These are phyloP conservation scores for Hymenoscyphus infarciens DNA, from an alignment of 2,329 filamentous ascomycete genomes.

Conservation along the genomic window DNA sequence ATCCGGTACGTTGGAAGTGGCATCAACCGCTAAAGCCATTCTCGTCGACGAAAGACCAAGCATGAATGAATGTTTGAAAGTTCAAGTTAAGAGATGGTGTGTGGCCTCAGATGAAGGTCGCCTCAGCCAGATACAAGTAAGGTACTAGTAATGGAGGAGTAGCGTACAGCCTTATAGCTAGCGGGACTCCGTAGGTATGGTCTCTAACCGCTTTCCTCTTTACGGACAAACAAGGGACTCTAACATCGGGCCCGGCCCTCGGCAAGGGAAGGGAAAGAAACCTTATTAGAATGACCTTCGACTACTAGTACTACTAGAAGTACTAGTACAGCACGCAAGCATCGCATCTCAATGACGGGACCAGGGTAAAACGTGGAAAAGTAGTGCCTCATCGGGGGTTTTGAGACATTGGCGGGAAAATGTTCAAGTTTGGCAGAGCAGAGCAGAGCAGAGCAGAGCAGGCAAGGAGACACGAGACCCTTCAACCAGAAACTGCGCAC, in stretches of 20 bases:
- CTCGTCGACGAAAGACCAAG: neutral
- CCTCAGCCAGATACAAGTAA: no score
- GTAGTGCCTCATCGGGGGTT: neutral
- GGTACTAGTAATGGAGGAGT: no score
- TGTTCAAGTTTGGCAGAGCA: neutral
- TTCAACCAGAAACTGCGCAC: neutral
- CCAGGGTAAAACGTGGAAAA: neutral
- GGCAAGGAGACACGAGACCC: neutral
- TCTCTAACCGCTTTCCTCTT: neutral
- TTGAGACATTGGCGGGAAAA: neutral
- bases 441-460: neutral
- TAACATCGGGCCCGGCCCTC: neutral
- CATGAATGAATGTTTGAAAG: no score
- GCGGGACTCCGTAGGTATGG: no score
- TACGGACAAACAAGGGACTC: neutral
- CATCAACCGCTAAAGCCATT: neutral
- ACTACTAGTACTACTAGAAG: no score
- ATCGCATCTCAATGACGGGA: neutral
- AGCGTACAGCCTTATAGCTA: neutral
- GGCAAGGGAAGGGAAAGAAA: neutral
- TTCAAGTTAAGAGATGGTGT: no score
- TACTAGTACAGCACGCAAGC: neutral
- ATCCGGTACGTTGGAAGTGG: slow-evolving; percentile 3
- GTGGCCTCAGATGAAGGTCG: no score
- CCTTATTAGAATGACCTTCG: neutral